Conservation (phyloP, 2,329 filamentous ascomycete species). For the Fusarium proliferatum region DNA sequence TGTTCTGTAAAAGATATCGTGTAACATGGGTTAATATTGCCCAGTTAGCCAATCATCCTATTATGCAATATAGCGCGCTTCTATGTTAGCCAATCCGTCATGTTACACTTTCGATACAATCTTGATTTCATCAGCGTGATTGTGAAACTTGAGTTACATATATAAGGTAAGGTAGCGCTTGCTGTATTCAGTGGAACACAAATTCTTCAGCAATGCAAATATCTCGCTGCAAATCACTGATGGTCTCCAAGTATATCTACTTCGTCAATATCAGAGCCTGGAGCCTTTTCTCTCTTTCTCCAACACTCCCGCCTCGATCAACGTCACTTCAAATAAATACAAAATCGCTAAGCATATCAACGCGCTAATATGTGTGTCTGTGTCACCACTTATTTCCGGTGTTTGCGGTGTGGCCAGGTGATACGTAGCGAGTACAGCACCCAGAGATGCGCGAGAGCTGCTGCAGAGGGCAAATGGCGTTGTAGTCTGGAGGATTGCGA, state of each 20-base stretch:
- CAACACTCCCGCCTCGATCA: background rate
- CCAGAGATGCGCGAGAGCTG: background rate
- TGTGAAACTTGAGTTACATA: background rate
- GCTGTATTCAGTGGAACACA: background rate
- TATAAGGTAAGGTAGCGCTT: background rate
- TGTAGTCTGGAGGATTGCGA: background rate
- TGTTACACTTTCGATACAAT: background rate
- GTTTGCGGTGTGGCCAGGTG: background rate
- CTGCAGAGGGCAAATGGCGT: background rate
- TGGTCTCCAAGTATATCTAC: background rate
- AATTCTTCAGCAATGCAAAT: fast-evolving
- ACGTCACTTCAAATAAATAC: too few relatives aligned
- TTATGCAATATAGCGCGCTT: background rate
- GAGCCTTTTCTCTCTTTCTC: fast-evolving
- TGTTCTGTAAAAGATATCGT: fast-evolving
- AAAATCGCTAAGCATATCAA: background rate
- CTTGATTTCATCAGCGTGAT: background rate
- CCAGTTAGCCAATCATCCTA: fast-evolving
- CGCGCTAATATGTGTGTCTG: background rate
- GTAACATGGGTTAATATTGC: background rate
- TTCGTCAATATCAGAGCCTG: background rate
- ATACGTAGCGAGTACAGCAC: background rate
- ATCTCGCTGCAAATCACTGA: background rate
- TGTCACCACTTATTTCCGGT: background rate
- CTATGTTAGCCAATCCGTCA: background rate